Evolutionary conservation across 1,139 yeast genomes (phyloP).

Genomic region (Magnusiomyces sp.): DNA sequence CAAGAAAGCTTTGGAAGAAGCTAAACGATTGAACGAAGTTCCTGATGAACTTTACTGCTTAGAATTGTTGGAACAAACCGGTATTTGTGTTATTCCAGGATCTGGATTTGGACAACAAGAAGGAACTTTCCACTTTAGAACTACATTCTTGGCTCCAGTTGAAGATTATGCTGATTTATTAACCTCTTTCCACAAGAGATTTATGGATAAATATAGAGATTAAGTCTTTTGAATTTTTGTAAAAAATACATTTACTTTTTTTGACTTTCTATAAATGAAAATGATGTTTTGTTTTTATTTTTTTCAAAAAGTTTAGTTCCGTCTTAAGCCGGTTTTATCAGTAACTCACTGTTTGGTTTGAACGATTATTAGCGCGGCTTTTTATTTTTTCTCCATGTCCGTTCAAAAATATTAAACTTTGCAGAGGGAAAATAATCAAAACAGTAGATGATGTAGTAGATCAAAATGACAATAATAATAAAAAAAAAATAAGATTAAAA

Average conservation of each 20-base stretch:
- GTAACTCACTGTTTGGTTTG: no score
- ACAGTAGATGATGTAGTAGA: no score
- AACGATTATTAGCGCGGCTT: no score
- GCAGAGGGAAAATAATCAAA: no score
- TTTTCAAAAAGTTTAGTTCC: neutral
- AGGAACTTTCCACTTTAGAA: conserved; percentile 85
- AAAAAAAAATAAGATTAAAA: no score
- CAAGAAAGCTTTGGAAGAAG: conserved; percentile 51
- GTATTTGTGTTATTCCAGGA: conserved; percentile 96
- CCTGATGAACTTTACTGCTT: conserved; percentile 87
- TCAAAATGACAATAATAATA: neutral
- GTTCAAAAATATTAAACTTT: no score
- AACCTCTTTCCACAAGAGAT: conserved; percentile 65
- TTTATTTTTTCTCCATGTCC: no score
- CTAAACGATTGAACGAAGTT: conserved; percentile 42
- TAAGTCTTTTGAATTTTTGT: neutral
- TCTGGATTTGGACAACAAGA: conserved; percentile 90
- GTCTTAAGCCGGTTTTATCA: no score
- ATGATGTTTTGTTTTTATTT: neutral
- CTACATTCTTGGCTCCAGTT: conserved; percentile 95
- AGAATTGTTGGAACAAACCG: conserved; percentile 75
- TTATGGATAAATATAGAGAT: conserved; percentile 48
- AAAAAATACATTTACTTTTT: neutral
- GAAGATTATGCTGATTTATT: conserved; percentile 75
- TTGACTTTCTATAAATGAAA: no score